These are phyloP conservation scores for Hirschfeldia incana DNA, from an alignment of 345 rosid genomes.

Conservation along the genomic window DNA sequence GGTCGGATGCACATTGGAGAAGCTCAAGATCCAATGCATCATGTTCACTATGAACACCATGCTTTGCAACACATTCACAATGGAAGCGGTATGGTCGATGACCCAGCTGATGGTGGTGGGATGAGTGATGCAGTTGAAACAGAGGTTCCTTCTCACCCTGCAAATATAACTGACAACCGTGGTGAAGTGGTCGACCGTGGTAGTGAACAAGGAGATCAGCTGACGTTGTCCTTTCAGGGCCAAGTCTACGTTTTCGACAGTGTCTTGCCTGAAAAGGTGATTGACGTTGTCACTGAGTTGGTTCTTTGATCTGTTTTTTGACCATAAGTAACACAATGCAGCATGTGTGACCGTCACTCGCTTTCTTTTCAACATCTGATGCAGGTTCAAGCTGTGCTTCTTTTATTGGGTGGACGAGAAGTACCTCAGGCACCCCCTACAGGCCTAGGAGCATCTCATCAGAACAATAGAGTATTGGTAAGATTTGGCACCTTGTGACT, in stretches of 20 bases:
- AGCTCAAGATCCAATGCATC: slow-evolving; percentile 46
- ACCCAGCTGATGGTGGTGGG: slow-evolving; percentile 42
- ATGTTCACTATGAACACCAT: slow-evolving; percentile 49
- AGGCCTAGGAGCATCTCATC: slow-evolving; percentile 39
- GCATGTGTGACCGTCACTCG: too few relatives aligned
- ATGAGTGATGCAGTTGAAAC: slow-evolving; percentile 42
- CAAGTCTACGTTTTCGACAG: slow-evolving; percentile 79
- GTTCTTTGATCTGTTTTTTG: not conserved
- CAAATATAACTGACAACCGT: slow-evolving; percentile 46
- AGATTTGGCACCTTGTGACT: not conserved
- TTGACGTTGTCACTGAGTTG: not conserved
- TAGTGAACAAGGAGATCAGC: slow-evolving; percentile 57
- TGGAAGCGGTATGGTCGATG: slow-evolving; percentile 46
- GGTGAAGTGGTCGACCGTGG: slow-evolving; percentile 44
- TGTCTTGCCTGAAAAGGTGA: slow-evolving; percentile 67
- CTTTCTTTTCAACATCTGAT: not conserved
- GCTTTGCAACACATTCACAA: slow-evolving; percentile 47
- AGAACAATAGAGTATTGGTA: slow-evolving; percentile 41
- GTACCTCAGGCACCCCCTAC: slow-evolving; percentile 47
- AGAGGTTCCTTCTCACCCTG: slow-evolving; percentile 60
- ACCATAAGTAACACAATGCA: not conserved
- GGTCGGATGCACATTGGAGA: slow-evolving; percentile 47
- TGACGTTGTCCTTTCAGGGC: slow-evolving; percentile 73
- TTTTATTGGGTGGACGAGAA: slow-evolving; percentile 61
- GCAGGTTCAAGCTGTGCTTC: slow-evolving; percentile 70